A percentile compares a stretch with the other conserved stretches of the same genome.
These are phyloP conservation scores for maize (Zea mays) DNA, from an alignment of 176 grass and related monocot species.

Conservation along the genomic window Zm-B73-REFERENCE-NAM-5.0 NC_050098.1:218884001-218884500, in stretches of 20 bases:
- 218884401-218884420: neutral
- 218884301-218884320: conserved; percentile 51
- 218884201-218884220: neutral
- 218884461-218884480: conserved; percentile 85
- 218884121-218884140: neutral
- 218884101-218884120: conserved; percentile 34
- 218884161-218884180: no score
- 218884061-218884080: conserved; percentile 95
- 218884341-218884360: conserved; percentile 97
- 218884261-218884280: neutral
- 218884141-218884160: no score
- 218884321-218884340: conserved; percentile 99
- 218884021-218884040: conserved; percentile 87
- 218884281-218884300: conserved; percentile 18
- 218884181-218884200: no score
- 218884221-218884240: conserved; percentile 1
- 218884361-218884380: conserved; percentile 33
- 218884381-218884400: conserved; percentile 27
- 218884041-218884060: conserved; percentile 85
- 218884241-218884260: neutral
- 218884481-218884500: conserved; percentile 96
- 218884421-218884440: conserved; percentile 34
- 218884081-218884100: conserved; percentile 97
- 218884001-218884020: conserved; percentile 95
- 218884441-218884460: conserved; percentile 65